Evolutionary conservation across 371 early-diverging fungal genomes (phyloP).

Genomic region (Mortierella polycephala): DNA sequence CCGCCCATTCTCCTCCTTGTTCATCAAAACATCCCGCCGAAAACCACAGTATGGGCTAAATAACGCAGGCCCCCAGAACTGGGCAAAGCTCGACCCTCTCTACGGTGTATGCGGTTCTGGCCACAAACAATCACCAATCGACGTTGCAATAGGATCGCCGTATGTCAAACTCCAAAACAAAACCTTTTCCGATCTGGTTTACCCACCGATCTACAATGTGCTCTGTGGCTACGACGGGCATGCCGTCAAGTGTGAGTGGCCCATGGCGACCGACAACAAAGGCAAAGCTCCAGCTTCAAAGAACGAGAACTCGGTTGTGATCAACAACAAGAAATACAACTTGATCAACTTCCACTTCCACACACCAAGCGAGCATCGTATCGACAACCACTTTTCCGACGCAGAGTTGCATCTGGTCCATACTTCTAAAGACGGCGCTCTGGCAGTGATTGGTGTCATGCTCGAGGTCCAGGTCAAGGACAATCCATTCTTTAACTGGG

Average conservation of each 20-base stretch:
- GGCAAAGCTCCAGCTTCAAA: background rate
- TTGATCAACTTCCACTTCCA: slow-evolving; percentile 62
- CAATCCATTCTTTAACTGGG: slow-evolving; percentile 44
- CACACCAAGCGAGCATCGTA: slow-evolving; percentile 60
- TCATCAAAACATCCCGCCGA: background rate
- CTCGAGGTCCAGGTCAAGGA: slow-evolving; percentile 38
- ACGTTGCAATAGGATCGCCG: slow-evolving; percentile 27
- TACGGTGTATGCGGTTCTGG: slow-evolving; percentile 43
- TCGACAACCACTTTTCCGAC: slow-evolving; percentile 48
- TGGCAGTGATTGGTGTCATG: slow-evolving; percentile 57
- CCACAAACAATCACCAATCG: slow-evolving; percentile 55
- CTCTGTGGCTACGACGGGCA: slow-evolving; percentile 38
- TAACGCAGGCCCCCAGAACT: slow-evolving; percentile 32
- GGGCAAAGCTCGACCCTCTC: slow-evolving; percentile 26
- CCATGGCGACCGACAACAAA: background rate
- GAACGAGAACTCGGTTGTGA: slow-evolving; percentile 14
- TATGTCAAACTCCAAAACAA: slow-evolving; percentile 11
- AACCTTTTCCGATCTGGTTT: slow-evolving; percentile 5
- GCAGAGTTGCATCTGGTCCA: slow-evolving; percentile 63
- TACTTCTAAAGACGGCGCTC: slow-evolving; percentile 10
- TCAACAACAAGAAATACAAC: slow-evolving; percentile 30
- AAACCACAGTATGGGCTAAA: slow-evolving; percentile 24
- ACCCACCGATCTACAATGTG: slow-evolving; percentile 10
- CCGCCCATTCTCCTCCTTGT: background rate
- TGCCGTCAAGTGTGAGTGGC: slow-evolving; percentile 42